Evolutionary conservation across 2,329 filamentous ascomycete species (phyloP).

Genomic region (Microsporum audouinii): DNA sequence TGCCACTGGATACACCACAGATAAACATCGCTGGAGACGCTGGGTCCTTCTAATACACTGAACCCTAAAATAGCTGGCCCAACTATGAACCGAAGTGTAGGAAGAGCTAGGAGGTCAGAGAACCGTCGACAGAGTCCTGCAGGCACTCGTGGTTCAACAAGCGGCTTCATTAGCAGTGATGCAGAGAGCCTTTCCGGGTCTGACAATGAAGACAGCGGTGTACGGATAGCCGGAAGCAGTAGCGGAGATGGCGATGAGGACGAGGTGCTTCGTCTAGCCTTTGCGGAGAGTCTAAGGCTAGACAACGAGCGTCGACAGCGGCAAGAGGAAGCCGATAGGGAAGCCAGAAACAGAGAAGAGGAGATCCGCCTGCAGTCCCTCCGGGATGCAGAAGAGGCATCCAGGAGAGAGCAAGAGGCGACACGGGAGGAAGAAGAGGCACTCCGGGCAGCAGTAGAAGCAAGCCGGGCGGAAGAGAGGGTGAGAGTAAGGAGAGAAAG

Average conservation of each 20-base stretch:
- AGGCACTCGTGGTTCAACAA: neutral
- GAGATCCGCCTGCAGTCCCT: neutral
- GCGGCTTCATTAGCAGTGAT: neutral
- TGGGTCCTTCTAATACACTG: neutral
- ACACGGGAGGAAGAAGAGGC: slow-evolving; percentile 5
- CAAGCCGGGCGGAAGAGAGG: neutral
- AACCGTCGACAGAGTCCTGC: neutral
- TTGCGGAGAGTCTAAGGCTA: neutral
- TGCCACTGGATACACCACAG: neutral
- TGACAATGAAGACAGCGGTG: neutral
- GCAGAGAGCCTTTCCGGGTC: neutral
- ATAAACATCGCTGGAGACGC: neutral
- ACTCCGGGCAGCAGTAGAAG: neutral
- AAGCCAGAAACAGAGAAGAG: neutral
- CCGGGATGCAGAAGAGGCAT: neutral
- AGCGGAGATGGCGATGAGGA: slow-evolving; percentile 5
- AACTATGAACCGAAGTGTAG: neutral
- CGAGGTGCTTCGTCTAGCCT: slow-evolving; percentile 9
- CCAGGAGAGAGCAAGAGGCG: slow-evolving; percentile 4
- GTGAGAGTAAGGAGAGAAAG: neutral
- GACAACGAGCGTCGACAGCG: neutral
- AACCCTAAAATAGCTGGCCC: neutral
- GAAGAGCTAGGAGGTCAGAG: neutral
- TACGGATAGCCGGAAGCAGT: neutral
- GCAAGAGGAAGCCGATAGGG: neutral